These are phyloP conservation scores for Paramecium sexaurelia DNA, from an alignment of 73 alveolate species.

Conservation along the genomic window DNA sequence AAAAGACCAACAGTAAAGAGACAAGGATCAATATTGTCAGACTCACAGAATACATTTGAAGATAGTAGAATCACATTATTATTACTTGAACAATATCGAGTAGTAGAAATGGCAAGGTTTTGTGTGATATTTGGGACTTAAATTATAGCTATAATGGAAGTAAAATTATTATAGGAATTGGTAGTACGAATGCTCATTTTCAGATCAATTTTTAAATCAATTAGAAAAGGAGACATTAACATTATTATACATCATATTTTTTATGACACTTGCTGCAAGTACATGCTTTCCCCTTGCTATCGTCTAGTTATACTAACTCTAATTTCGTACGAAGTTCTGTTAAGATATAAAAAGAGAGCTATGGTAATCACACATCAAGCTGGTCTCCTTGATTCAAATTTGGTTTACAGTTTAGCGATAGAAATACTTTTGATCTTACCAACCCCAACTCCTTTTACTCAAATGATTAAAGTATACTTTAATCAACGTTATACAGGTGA, in stretches of 20 bases:
- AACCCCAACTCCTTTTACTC: background rate
- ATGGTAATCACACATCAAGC: background rate
- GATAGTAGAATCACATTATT: conserved; percentile 32
- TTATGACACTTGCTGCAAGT: background rate
- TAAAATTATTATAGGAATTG: background rate
- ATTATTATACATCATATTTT: background rate
- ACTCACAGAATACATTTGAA: background rate
- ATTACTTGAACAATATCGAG: background rate
- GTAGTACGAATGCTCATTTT: conserved; percentile 7
- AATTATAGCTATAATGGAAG: background rate
- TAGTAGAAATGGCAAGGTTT: background rate
- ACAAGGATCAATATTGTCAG: background rate
- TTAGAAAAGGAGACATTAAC: background rate
- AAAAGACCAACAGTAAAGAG: background rate
- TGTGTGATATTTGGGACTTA: background rate
- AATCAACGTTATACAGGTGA: background rate
- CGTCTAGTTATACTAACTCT: background rate
- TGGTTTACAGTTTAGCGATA: background rate
- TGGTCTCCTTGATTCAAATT: background rate
- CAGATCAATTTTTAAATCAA: background rate
- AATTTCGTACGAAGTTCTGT: background rate
- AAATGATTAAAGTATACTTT: background rate
- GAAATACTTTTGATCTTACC: conserved; percentile 5
- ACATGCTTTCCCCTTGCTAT: background rate
- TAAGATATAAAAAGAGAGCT: background rate